phyloP scores from a whole-genome alignment of 1,139 yeast species.

The Lodderomyces metapsilosis region DNA sequence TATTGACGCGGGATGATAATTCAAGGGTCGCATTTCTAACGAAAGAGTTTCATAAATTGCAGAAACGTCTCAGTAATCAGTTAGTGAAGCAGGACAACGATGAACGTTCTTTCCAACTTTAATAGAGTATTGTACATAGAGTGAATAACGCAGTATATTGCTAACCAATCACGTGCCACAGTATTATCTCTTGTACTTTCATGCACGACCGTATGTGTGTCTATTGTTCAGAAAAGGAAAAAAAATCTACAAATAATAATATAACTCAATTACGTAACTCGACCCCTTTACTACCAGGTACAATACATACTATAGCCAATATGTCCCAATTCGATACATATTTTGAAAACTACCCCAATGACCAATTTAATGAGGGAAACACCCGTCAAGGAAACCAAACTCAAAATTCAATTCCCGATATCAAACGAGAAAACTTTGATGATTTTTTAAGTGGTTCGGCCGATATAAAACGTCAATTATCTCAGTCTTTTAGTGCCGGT shows the following conservation, averaged over 20 bases:
- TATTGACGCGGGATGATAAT: conserved; percentile 39
- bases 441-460: conserved; percentile 30
- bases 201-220: background rate
- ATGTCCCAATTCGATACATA: conserved; percentile 6
- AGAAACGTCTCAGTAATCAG: conserved; percentile 3
- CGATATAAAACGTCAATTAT: conserved; percentile 42
- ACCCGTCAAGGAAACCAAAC: background rate
- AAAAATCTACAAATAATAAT: background rate
- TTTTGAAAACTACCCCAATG: conserved; percentile 2
- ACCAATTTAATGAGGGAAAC: conserved; percentile 1
- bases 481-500: conserved; percentile 31
- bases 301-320: too few species aligned
- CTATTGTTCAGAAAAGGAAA: background rate
- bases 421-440: conserved; percentile 31
- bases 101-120: background rate
- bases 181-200: background rate
- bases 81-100: background rate
- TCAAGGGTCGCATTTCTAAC: conserved; percentile 30
- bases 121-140: background rate
- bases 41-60: conserved; percentile 16
- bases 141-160: background rate
- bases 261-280: too few species aligned
- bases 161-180: background rate
- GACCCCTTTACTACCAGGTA: too few species aligned
- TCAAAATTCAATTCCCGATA: conserved; percentile 12